phyloP scores from a whole-genome alignment of 1,284 basidiomycete species.

The Lentinus polychrous region DNA sequence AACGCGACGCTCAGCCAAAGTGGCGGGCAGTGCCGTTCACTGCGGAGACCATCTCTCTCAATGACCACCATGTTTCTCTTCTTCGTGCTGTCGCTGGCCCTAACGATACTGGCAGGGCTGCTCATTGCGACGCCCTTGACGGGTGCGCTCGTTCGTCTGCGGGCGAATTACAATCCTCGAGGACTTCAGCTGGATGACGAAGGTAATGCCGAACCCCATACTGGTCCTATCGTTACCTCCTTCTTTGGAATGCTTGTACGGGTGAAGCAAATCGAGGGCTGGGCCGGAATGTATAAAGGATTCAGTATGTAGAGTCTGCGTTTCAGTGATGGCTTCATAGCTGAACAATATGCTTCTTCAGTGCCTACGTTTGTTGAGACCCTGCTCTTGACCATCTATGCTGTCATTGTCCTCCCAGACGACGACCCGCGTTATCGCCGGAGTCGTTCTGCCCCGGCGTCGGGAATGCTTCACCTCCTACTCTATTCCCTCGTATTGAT shows the following conservation, averaged over 20 bases:
- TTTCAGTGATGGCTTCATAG: background rate
- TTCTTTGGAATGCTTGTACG: conserved; percentile 67
- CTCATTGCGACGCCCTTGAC: conserved; percentile 48
- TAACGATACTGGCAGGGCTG: conserved; percentile 18
- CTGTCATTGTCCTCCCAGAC: conserved; percentile 49
- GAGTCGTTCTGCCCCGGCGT: conserved; percentile 64
- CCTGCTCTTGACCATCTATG: conserved; percentile 46
- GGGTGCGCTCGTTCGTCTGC: conserved; percentile 64
- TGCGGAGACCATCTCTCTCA: background rate
- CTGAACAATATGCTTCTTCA: conserved; percentile 21
- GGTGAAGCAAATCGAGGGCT: conserved; percentile 76
- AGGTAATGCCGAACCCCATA: conserved; percentile 68
- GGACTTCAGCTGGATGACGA: conserved; percentile 78
- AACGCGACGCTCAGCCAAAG: background rate
- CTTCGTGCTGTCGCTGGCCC: conserved; percentile 16
- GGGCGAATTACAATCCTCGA: conserved; percentile 78
- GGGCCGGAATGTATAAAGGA: conserved; percentile 80
- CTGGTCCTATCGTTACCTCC: conserved; percentile 58
- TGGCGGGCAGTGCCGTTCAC: conserved; percentile 1
- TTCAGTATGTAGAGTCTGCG: conserved; percentile 44
- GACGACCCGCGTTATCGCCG: conserved; percentile 50
- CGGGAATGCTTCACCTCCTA: conserved; percentile 58
- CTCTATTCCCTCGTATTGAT: conserved; percentile 60
- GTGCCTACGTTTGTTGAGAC: conserved; percentile 73
- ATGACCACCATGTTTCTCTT: conserved; percentile 23